Conservation (phyloP, 495 filamentous ascomycete genomes). For the Tuber magnatum region DNA sequence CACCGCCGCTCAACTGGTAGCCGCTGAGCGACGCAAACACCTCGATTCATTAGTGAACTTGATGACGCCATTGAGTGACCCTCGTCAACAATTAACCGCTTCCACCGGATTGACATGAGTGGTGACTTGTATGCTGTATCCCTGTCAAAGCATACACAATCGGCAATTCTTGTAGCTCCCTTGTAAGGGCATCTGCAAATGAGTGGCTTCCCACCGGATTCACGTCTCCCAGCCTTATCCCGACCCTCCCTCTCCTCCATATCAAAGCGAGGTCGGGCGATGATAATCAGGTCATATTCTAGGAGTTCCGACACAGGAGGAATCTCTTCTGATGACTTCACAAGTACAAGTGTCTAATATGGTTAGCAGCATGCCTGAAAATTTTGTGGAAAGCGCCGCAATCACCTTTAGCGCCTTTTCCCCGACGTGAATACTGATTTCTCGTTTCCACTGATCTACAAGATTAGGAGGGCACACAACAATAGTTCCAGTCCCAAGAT, state of each 20-base stretch:
- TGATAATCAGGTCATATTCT: constrained; percentile 69
- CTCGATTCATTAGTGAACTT: constrained; percentile 52
- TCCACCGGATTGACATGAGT: constrained; percentile 66
- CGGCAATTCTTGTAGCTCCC: constrained; percentile 42
- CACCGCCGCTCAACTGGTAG: constrained; percentile 69
- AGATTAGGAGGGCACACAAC: constrained; percentile 63
- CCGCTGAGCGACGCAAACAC: constrained; percentile 59
- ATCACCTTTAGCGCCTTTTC: constrained; percentile 52
- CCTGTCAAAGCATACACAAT: constrained; percentile 44
- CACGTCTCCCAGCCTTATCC: constrained; percentile 33
- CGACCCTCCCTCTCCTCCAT: constrained; percentile 48
- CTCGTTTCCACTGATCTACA: constrained; percentile 60
- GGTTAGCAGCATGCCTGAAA: not conserved
- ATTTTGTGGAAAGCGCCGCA: not conserved
- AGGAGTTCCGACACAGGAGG: constrained; percentile 56
- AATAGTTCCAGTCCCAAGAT: constrained; percentile 61
- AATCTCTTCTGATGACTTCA: constrained; percentile 46
- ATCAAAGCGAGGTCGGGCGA: constrained; percentile 68
- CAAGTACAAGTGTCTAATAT: constrained; percentile 47
- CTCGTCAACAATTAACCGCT: constrained; percentile 85
- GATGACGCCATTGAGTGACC: constrained; percentile 69
- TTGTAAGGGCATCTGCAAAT: constrained; percentile 46
- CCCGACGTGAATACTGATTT: constrained; percentile 63
- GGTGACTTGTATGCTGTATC: constrained; percentile 52
- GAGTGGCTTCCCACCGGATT: constrained; percentile 15